Base-by-base conservation (phyloP, 1,139 yeast genomes). In the Yamadazyma atmosphaerica region DNA sequence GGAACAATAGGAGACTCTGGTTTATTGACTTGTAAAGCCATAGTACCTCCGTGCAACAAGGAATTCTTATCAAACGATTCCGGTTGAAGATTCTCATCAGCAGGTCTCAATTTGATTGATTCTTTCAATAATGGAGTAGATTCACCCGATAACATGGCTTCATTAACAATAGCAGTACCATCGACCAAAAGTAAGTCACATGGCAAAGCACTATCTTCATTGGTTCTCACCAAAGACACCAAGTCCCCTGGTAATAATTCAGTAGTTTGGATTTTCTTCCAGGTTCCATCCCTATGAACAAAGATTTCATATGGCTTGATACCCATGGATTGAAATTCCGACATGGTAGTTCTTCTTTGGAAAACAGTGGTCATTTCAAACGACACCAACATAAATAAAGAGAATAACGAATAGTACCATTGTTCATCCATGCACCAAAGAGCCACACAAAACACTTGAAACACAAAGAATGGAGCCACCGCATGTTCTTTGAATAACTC, bases 81-180 rank as follows among this genome's bases (percentile, higher is more conserved):
- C 4, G 85, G 68, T 49, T 86, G 85, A 49, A 89, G 71, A 3
- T 50, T 52, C 35, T 87, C 97, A 17, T 74, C 63, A 19, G 72
- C 65, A 21, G 96, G 95, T 64, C 98, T 86, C 51, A 87, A 77
- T 50, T 80, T 82, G 47, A 90, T 79, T 3, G 96, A 86, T 65
- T 92, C 99, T 60, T 92, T 92, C 57, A 94, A 79, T 51, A 92
- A 72, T 8, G 99, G 99, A 34, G 98, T 92, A 6, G 96, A 87
- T 68, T 92, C 99, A 60, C 99, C 99, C 4, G 96, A 86, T 44
- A 90, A 81, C 98, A 90, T 90, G 24, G 98, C 98, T 69, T 90
- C 98, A 58, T 90, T 90, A 34, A 90, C 95, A 59, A 90, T 90
- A 43, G 94, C 94, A 32, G 95, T 74, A 36, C 98, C 98, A 53